A percentile compares a stretch with the other conserved stretches of the same genome.
Conservation (phyloP, 1,139 yeast genomes). For the Candida sp. region DNA sequence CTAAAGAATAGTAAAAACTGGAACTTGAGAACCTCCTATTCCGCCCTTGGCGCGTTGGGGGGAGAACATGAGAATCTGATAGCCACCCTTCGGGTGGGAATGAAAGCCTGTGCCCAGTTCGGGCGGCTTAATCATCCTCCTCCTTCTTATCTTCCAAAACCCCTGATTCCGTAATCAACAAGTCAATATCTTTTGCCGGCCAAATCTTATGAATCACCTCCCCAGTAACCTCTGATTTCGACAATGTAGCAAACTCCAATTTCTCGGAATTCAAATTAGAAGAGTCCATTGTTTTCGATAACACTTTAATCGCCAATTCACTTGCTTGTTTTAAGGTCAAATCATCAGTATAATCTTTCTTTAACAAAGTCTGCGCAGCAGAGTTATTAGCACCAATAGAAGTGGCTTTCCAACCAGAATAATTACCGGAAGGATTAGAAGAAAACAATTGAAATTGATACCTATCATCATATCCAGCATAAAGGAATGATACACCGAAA, state of each 20-base stretch:
- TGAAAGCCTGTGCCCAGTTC: neutral
- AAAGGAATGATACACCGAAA: slow-evolving; percentile 93
- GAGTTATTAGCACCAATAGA: slow-evolving; percentile 96
- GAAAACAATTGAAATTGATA: slow-evolving; percentile 91
- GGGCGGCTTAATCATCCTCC: slow-evolving; percentile 14
- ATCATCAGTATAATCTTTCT: slow-evolving; percentile 92
- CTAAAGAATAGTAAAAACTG: too few relatives aligned
- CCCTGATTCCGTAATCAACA: slow-evolving; percentile 70
- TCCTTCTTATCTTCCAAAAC: slow-evolving; percentile 47
- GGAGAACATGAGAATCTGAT: too few relatives aligned
- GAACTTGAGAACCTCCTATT: too few relatives aligned
- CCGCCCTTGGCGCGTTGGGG: too few relatives aligned
- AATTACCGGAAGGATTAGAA: slow-evolving; percentile 96
- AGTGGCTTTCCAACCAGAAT: slow-evolving; percentile 98
- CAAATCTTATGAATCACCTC: slow-evolving; percentile 70
- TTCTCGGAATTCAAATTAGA: slow-evolving; percentile 83
- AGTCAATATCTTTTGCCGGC: slow-evolving; percentile 75
- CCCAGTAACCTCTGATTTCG: slow-evolving; percentile 48
- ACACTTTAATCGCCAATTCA: slow-evolving; percentile 84
- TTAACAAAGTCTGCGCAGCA: slow-evolving; percentile 92
- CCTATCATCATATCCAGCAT: slow-evolving; percentile 93
- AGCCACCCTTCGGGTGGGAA: too few relatives aligned
- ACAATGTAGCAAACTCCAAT: slow-evolving; percentile 78
- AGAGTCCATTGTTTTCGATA: slow-evolving; percentile 92
- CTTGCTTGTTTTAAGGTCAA: slow-evolving; percentile 75